Percentiles rank a stretch among this genome's conserved stretches.
These are phyloP conservation scores for Peltaster fructicola DNA, from an alignment of 2,329 filamentous ascomycete species.

Conservation along the genomic window DNA sequence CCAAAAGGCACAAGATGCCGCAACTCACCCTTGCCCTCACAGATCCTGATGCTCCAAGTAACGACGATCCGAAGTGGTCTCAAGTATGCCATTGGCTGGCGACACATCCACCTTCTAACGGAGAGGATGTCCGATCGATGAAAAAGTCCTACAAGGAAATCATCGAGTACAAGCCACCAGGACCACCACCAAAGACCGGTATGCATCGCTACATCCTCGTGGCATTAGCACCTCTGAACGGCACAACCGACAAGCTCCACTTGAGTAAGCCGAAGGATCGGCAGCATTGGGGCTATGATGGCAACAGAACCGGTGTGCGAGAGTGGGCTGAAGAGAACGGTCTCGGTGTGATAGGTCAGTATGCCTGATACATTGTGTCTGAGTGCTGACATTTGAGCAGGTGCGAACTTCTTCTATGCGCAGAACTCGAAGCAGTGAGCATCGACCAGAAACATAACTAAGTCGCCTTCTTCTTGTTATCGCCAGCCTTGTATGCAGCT, in stretches of 20 bases:
- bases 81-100: slow-evolving; percentile 42
- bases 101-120: slow-evolving; percentile 16
- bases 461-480: slow-evolving; percentile 17
- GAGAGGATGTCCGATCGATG: not conserved
- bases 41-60: slow-evolving; percentile 40
- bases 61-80: slow-evolving; percentile 35
- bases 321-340: slow-evolving; percentile 33
- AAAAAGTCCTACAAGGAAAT: slow-evolving; percentile 20
- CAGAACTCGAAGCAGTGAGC: slow-evolving; percentile 34
- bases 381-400: slow-evolving; percentile 8
- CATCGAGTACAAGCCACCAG: slow-evolving; percentile 34
- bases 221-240: slow-evolving; percentile 28
- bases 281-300: slow-evolving; percentile 38
- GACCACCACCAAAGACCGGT: slow-evolving; percentile 37
- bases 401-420: slow-evolving; percentile 30
- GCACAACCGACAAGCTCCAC: slow-evolving; percentile 23
- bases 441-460: no score
- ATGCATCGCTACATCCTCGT: slow-evolving; percentile 41
- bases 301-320: slow-evolving; percentile 32
- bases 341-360: slow-evolving; percentile 28
- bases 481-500: slow-evolving; percentile 28
- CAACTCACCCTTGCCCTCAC: slow-evolving; percentile 35
- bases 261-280: slow-evolving; percentile 31
- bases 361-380: slow-evolving; percentile 1
- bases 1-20: slow-evolving; percentile 19